phyloP scores from a whole-genome alignment of 495 filamentous ascomycete genomes.

The Pyronema domesticum region DNA sequence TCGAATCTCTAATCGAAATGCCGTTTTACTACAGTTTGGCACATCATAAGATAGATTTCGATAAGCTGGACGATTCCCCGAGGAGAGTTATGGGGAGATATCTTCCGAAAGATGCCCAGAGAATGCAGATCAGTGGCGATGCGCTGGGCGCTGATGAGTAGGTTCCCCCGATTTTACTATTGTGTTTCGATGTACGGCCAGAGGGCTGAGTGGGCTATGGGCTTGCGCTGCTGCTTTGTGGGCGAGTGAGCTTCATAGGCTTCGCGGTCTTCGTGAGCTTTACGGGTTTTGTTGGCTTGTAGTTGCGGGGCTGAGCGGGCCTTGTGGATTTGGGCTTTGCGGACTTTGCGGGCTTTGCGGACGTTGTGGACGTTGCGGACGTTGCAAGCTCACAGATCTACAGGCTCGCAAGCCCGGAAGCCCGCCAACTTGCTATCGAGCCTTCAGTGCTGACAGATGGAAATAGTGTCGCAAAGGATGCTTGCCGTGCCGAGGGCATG shows the following conservation, averaged over 20 bases:
- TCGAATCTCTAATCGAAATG: constrained; percentile 82
- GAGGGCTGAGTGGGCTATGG: neutral
- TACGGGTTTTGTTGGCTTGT: too few species aligned
- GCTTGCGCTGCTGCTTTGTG: too few species aligned
- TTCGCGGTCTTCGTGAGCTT: too few species aligned
- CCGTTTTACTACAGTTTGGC: constrained; percentile 85
- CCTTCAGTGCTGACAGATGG: constrained; percentile 7
- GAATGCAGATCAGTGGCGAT: constrained; percentile 75
- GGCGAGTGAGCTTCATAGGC: too few species aligned
- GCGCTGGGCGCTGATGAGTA: constrained; percentile 70
- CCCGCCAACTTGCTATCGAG: neutral
- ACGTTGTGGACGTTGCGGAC: neutral
- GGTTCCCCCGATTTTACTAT: constrained; percentile 4
- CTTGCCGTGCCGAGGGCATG: constrained; percentile 72
- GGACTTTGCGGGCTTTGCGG: neutral
- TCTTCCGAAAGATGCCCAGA: constrained; percentile 61
- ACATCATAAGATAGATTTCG: constrained; percentile 81
- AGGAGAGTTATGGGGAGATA: constrained; percentile 77
- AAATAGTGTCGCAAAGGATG: constrained; percentile 48
- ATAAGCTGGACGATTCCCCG: constrained; percentile 84
- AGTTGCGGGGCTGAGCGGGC: too few species aligned
- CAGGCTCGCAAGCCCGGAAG: neutral
- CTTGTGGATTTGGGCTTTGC: too few species aligned
- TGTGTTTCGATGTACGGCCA: neutral
- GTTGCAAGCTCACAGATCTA: neutral